These are phyloP conservation scores for Verruconis gallopava DNA, from an alignment of 2,329 filamentous ascomycete species.

Conservation along the genomic window DNA sequence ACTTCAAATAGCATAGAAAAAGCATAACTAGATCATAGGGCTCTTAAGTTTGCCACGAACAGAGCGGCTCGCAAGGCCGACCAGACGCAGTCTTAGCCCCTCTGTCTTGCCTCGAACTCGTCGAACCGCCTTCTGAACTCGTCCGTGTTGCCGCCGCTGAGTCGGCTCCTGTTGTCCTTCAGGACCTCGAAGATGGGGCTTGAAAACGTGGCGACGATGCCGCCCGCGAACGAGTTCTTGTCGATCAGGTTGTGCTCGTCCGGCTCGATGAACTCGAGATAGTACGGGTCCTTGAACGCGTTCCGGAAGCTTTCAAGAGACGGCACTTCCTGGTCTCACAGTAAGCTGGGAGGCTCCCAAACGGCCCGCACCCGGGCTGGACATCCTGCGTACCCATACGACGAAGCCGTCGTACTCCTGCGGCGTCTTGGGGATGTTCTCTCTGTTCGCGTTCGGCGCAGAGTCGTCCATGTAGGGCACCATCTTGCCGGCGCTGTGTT, in stretches of 20 bases:
- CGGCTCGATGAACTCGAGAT: not conserved
- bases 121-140: not conserved
- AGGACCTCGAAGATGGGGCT: not conserved
- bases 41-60: no score
- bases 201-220: not conserved
- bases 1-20: no score
- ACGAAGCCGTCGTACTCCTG: not conserved
- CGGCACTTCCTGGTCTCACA: not conserved
- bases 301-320: not conserved
- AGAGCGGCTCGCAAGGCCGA: no score
- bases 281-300: not conserved
- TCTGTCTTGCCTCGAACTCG: not conserved
- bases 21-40: no score
- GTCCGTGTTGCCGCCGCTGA: not conserved
- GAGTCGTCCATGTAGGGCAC: conserved; percentile 41
- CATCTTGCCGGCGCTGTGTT: not conserved
- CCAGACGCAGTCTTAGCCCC: no score
- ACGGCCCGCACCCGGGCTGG: not conserved
- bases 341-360: not conserved
- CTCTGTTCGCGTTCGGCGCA: conserved; percentile 20
- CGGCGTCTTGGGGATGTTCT: not conserved
- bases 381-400: not conserved
- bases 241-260: conserved; percentile 1
- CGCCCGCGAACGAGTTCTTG: not conserved
- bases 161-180: not conserved